Conservation (phyloP, 73 alveolate species). For the Blepharisma stoltei region DNA sequence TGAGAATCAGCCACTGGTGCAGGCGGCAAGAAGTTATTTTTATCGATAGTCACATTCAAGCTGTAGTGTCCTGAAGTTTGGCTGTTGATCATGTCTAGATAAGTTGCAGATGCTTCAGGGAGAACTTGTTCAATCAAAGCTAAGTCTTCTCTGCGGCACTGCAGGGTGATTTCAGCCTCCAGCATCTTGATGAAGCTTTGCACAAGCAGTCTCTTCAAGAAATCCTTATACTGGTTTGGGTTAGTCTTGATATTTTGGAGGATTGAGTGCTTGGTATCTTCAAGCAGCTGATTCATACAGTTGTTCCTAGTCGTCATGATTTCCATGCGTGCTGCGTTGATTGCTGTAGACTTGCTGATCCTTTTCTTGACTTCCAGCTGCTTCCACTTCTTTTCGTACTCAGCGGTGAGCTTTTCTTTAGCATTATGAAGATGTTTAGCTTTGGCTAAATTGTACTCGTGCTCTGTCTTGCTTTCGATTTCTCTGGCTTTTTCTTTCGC, state of each 20-base stretch:
- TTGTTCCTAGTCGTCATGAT: slow-evolving; percentile 60
- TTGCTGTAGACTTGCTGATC: slow-evolving; percentile 19
- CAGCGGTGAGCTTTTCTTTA: slow-evolving; percentile 8
- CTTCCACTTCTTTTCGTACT: slow-evolving; percentile 25
- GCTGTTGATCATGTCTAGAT: slow-evolving; percentile 52
- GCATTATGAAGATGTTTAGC: slow-evolving; percentile 2
- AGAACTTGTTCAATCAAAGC: slow-evolving; percentile 41
- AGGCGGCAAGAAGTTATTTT: slow-evolving; percentile 40
- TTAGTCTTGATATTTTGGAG: slow-evolving; percentile 32
- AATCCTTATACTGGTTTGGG: slow-evolving; percentile 55
- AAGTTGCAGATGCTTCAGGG: slow-evolving; percentile 44
- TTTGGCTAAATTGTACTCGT: slow-evolving; percentile 29
- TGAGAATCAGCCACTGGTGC: slow-evolving; percentile 38
- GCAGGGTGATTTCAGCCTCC: slow-evolving; percentile 54
- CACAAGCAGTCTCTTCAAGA: slow-evolving; percentile 57
- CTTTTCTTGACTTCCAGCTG: slow-evolving; percentile 30
- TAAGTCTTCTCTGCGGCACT: slow-evolving; percentile 53
- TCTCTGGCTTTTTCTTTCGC: slow-evolving; percentile 33
- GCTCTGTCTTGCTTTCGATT: slow-evolving; percentile 25
- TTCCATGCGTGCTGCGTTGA: slow-evolving; percentile 50
- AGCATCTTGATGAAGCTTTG: slow-evolving; percentile 60
- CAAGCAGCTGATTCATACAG: slow-evolving; percentile 42
- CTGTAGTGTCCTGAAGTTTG: slow-evolving; percentile 49
- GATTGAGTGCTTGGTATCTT: slow-evolving; percentile 40
- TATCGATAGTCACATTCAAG: slow-evolving; percentile 34